Evolutionary conservation across 164 flowering plant genomes (phyloP).

Genomic region (Magnolia sinica): DNA sequence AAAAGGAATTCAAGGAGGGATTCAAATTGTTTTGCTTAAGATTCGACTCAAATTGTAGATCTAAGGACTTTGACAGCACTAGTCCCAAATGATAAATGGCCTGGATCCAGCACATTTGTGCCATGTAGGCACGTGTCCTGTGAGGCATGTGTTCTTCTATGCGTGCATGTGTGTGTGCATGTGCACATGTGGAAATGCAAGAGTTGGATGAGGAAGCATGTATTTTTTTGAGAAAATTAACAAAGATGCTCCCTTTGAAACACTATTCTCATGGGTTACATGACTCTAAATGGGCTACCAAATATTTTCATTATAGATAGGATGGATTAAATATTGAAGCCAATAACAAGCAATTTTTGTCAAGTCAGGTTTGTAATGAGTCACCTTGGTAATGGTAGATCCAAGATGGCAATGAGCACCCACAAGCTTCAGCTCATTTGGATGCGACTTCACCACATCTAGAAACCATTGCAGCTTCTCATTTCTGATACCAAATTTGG

Average conservation of each 20-base stretch:
- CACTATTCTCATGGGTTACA: not conserved
- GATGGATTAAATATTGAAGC: too few species aligned
- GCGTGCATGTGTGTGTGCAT: too few species aligned
- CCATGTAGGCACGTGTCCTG: not conserved
- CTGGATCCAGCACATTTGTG: not conserved
- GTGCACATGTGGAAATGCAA: too few species aligned
- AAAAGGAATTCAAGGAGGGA: too few species aligned
- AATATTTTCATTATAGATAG: not conserved
- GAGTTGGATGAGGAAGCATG: too few species aligned
- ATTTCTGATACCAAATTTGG: conserved; percentile 97
- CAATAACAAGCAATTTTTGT: not conserved
- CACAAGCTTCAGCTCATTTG: conserved; percentile 82
- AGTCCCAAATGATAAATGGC: not conserved
- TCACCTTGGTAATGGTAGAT: conserved; percentile 95
- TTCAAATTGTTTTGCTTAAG: too few species aligned
- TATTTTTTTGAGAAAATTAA: not conserved
- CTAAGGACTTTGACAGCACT: too few species aligned
- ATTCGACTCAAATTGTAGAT: too few species aligned
- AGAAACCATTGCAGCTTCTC: conserved; percentile 99
- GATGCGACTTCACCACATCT: conserved; percentile 86
- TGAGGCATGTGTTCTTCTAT: too few species aligned
- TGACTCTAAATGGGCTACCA: not conserved
- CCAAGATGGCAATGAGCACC: conserved; percentile 99
- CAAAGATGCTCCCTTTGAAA: not conserved
- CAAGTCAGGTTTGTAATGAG: not conserved